Evolutionary conservation across 2,329 filamentous ascomycete genomes (phyloP), one percentile per base, ranked within the genome.

Genomic region (Monosporascus sp.): DNA sequence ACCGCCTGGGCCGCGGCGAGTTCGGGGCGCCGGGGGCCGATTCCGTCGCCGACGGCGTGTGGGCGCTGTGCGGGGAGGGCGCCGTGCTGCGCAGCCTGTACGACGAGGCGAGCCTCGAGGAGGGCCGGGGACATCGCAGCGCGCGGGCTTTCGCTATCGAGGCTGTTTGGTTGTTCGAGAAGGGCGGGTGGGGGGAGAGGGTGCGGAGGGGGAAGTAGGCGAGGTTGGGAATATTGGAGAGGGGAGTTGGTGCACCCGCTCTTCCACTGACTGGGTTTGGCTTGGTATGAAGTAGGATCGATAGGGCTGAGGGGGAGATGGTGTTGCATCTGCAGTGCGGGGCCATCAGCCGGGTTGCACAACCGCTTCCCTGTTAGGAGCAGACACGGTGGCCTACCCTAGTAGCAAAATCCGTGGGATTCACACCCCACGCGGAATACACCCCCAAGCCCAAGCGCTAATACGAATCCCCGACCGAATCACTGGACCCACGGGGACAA

Each of bases 101-200:
- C 54, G 84, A 88, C 57, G 92, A 94, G 62, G 89, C 89, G 3
- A 80, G 76, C 53, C 77, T 77, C 39, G 82, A 83, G 49, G 80
- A 79, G 54, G 84, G 83, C 37, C 72, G 76, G 27, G 85, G 85
- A 0, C 92, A 97, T 75, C 75, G 88, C 54, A 93, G 90, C 53
- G 90, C 89, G 48, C 83, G 85, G 63, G 86, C 88, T 0, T 96
- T 92, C 76, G 92, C 93, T 11, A 85, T 88, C 3, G 93, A 97
- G 69, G 92, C 91, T 1, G 73, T 97, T 17, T 97, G 93, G 92
- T 70, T 96, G 56, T 92, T 80, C 60, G 80, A 84, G 65, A 83
- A 82, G 68, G 90, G 90, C 59, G 88, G 77, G 65, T 88, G 77
- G 88, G 88, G 66, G 72, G 85, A 73, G 75, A 81, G 68, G 52